Conservation (phyloP, 2,329 filamentous ascomycete species). For the Xylaria sp. region DNA sequence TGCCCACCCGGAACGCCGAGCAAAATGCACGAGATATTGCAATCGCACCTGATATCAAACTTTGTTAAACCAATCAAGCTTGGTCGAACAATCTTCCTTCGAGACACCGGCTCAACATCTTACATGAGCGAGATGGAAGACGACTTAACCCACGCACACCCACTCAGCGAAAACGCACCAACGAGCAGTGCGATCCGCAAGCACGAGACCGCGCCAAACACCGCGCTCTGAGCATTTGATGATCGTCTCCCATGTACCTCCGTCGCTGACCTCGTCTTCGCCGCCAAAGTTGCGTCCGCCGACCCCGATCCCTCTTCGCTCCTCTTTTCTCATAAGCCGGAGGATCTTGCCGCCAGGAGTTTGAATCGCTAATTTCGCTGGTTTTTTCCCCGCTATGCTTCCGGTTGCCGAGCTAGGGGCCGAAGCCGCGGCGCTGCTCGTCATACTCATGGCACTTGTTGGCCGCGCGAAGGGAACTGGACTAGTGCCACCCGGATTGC, state of each 20-base stretch:
- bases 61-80: slow-evolving; percentile 5
- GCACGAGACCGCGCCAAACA: slow-evolving; percentile 81
- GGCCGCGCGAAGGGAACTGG: slow-evolving; percentile 72
- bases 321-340: slow-evolving; percentile 83
- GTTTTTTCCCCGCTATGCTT: slow-evolving; percentile 74
- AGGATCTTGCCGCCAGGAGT: slow-evolving; percentile 95
- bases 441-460: slow-evolving; percentile 72
- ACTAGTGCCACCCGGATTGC: slow-evolving; percentile 61
- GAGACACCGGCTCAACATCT: not conserved
- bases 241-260: slow-evolving; percentile 86
- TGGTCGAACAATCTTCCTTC: slow-evolving; percentile 7
- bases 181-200: slow-evolving; percentile 83
- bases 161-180: slow-evolving; percentile 96
- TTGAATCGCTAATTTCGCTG: slow-evolving; percentile 95
- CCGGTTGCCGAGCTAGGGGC: slow-evolving; percentile 66
- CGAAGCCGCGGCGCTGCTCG: slow-evolving; percentile 66
- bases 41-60: slow-evolving; percentile 21
- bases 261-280: slow-evolving; percentile 72
- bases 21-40: slow-evolving; percentile 34
- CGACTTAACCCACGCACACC: slow-evolving; percentile 63
- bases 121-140: slow-evolving; percentile 1
- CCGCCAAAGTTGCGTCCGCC: slow-evolving; percentile 58
- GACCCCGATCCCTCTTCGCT: slow-evolving; percentile 59
- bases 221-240: slow-evolving; percentile 89
- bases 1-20: slow-evolving; percentile 33